phyloP scores from a whole-genome alignment of 495 filamentous ascomycete genomes.

The Penicillium desertorum region DNA sequence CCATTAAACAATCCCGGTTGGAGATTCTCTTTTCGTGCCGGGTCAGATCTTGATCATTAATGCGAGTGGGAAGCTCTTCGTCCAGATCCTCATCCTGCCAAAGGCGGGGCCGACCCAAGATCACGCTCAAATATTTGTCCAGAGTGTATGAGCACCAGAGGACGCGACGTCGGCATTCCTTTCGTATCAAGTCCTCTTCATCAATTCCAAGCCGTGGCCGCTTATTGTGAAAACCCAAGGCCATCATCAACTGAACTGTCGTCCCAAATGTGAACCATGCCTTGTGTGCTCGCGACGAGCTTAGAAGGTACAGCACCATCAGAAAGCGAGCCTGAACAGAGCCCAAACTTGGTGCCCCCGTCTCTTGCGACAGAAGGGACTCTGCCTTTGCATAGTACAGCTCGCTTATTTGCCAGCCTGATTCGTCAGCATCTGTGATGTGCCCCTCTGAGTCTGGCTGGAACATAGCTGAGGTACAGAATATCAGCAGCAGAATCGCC shows the following conservation, averaged over 20 bases:
- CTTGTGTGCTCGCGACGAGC: slow-evolving; percentile 30
- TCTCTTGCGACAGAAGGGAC: slow-evolving; percentile 20
- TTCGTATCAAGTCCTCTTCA: slow-evolving; percentile 9
- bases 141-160: slow-evolving; percentile 35
- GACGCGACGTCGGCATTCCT: slow-evolving; percentile 27
- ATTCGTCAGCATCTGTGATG: slow-evolving; percentile 18
- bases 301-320: slow-evolving; percentile 29
- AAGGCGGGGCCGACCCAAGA: slow-evolving; percentile 29
- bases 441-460: slow-evolving; percentile 11
- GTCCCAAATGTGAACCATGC: slow-evolving; percentile 36
- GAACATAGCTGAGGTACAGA: slow-evolving; percentile 27
- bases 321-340: slow-evolving; percentile 32
- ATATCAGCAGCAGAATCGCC: slow-evolving; percentile 26
- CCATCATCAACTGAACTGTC: slow-evolving; percentile 32
- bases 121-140: slow-evolving; percentile 34
- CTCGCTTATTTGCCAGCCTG: slow-evolving; percentile 24
- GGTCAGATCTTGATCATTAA: slow-evolving; percentile 27
- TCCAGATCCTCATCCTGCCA: slow-evolving; percentile 32
- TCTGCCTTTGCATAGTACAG: slow-evolving; percentile 29
- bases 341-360: slow-evolving; percentile 20
- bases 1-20: slow-evolving; percentile 30
- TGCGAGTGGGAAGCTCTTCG: slow-evolving; percentile 24
- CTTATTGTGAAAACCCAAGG: slow-evolving; percentile 28
- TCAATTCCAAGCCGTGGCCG: slow-evolving; percentile 3
- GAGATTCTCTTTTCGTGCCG: neutral